Base-by-base conservation (phyloP, 345 rosid species). In the Erodium maritimum region DNA sequence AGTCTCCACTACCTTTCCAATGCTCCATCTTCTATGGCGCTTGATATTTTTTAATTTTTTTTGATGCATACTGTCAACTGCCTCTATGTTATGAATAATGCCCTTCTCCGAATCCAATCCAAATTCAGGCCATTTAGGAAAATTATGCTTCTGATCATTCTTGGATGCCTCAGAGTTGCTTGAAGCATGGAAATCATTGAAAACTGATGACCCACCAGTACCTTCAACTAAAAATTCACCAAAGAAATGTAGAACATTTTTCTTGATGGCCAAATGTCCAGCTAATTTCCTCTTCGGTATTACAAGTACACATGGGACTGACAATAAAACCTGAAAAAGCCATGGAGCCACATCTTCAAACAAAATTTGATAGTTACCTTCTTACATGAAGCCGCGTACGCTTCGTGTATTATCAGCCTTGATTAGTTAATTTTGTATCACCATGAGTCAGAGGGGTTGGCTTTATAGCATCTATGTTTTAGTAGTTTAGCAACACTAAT, bases 181-280 rank as follows among this genome's bases (percentile, higher is more conserved):
- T 55, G 85, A 57, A 61, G 67, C 68, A 64, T 66, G 71, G 55
- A 84, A 81, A 56, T 84, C 75, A 77, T 80, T 88, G 78, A 91
- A 84, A 65, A 85, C 86, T 66, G 95, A 79, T 63, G 91, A 79
- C 48, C 93, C 96, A 63, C 90, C 90, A 42, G 93, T 84, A 54
- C 96, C 98, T 79, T 91, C 95, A 62, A 88, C 89, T 83, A 86
- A 68, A 72, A 80, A 81, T 61, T 91, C 95, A 59, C 95, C 95
- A 77, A 82, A 91, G 69, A 91, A 88, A 80, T 82, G 95, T 83
- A 91, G 67, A 58, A 81, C 82, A 52, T 76, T 77, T 74, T 86
- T 86, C 93, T 82, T 77, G 65, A 91, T 83, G 60, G 95, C 86
- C 76, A 91, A 73, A 51, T 68, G 79, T 63, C 98, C 98, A 37